Evolutionary conservation across 163 green algal genomes (phyloP), one percentile per base, ranked within the genome.

Genomic region (Smithsoniella earleae): DNA sequence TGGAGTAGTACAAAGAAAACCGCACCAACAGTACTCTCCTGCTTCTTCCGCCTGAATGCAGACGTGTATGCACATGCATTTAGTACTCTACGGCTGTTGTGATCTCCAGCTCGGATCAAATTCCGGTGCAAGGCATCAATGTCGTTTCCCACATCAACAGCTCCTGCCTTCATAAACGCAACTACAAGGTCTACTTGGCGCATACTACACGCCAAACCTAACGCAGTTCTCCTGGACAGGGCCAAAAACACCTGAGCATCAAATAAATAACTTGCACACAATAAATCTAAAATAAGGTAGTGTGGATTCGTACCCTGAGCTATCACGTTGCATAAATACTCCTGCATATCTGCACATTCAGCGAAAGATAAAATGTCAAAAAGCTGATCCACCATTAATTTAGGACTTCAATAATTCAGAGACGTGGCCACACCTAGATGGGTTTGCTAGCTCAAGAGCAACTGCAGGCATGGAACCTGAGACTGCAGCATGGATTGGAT

Each of bases 401-500:
- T n/a, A n/a, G n/a, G n/a, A n/a, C n/a, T n/a, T n/a, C n/a, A n/a
- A n/a, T n/a, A n/a, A n/a, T n/a, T n/a, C n/a, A n/a, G n/a, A n/a
- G n/a, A n/a, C n/a, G n/a, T n/a, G n/a, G n/a, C n/a, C n/a, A n/a
- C n/a, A n/a, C n/a, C 58, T 30, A 16, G 8, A 30, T 28, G 58
- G 58, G 43, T 69, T 69, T 38, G 58, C 58, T 16, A 69, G 25
- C 34, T 69, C 58, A 0, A 36, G 28, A 6, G 34, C 58, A n/a
- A 69, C 58, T n/a, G 40, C 58, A 37, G 27, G 31, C 58, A 69
- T 69, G 58, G 10, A 20, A 13, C 34, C 58, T 45, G 58, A 30
- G 8, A 69, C 58, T 33, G 58, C 58, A 43, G 58, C 58, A 38
- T 69, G 58, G 22, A 69, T 69, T 45, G 58, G 58, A 43, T 69